Evolutionary conservation across 306 rosid species (phyloP).

Genomic region (Acacia acuminata): DNA sequence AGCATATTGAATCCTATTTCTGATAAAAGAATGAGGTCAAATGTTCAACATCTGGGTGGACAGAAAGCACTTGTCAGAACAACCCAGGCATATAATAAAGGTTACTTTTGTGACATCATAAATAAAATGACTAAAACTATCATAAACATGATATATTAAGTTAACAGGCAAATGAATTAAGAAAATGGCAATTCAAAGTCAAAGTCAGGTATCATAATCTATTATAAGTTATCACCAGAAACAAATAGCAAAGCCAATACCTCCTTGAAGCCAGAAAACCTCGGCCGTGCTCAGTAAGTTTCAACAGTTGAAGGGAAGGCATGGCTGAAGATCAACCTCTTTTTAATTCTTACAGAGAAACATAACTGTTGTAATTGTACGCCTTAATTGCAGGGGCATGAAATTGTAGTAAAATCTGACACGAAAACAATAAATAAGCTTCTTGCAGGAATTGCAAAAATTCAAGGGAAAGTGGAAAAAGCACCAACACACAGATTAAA

Average conservation of each 20-base stretch:
- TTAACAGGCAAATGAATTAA: constrained; percentile 14
- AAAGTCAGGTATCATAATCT: background rate
- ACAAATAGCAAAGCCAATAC: constrained; percentile 40
- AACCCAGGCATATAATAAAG: background rate
- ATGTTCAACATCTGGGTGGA: background rate
- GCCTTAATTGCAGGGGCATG: constrained; percentile 29
- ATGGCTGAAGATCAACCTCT: constrained; percentile 49
- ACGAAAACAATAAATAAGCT: constrained; percentile 28
- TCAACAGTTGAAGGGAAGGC: constrained; percentile 93
- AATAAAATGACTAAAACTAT: background rate
- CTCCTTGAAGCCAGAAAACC: constrained; percentile 83
- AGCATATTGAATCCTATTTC: background rate
- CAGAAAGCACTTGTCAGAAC: constrained; percentile 22
- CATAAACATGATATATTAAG: constrained; percentile 3
- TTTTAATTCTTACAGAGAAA: constrained; percentile 28
- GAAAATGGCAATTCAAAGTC: constrained; percentile 14
- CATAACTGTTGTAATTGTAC: constrained; percentile 29
- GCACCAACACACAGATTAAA: background rate
- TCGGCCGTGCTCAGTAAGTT: constrained; percentile 81
- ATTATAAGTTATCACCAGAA: constrained; percentile 4
- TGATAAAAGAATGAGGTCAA: background rate
- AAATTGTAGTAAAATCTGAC: constrained; percentile 30
- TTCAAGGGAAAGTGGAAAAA: constrained; percentile 9
- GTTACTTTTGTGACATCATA: background rate
- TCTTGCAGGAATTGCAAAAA: constrained; percentile 27